phyloP scores from a whole-genome alignment of 208 protist species.

The Trypanosoma scelopori region DNA sequence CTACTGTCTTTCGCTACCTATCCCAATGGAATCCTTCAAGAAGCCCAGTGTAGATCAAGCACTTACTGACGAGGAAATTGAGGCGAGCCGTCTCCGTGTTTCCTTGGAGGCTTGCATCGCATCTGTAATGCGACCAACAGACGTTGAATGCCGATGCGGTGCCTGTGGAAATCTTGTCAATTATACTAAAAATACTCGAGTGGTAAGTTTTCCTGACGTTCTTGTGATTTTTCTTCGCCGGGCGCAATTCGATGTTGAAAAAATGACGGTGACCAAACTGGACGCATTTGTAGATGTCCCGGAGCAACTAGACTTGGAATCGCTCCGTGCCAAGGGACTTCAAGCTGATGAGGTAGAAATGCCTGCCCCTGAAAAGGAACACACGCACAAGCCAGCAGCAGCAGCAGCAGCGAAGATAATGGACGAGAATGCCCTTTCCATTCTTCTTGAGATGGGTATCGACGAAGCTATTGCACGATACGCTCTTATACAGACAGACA shows the following conservation, averaged over 20 bases:
- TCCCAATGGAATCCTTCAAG: slow-evolving; percentile 76
- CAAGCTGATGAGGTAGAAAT: slow-evolving; percentile 66
- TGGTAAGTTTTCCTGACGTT: slow-evolving; percentile 87
- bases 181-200: slow-evolving; percentile 55
- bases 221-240: slow-evolving; percentile 76
- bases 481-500: slow-evolving; percentile 84
- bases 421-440: slow-evolving; percentile 77
- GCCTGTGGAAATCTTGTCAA: slow-evolving; percentile 43
- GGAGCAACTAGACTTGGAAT: slow-evolving; percentile 55
- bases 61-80: slow-evolving; percentile 55
- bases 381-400: slow-evolving; percentile 13
- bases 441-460: slow-evolving; percentile 90
- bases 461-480: slow-evolving; percentile 61
- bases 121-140: slow-evolving; percentile 27
- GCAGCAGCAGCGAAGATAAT: slow-evolving; percentile 16
- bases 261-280: slow-evolving; percentile 78
- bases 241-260: slow-evolving; percentile 77
- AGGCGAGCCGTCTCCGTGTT: slow-evolving; percentile 48
- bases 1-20: slow-evolving; percentile 81
- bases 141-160: slow-evolving; percentile 74
- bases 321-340: slow-evolving; percentile 55
- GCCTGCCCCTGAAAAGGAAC: slow-evolving; percentile 24
- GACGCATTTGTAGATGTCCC: slow-evolving; percentile 89
- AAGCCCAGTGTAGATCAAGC: slow-evolving; percentile 19
- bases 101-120: slow-evolving; percentile 69